phyloP scores from a whole-genome alignment of 2,329 filamentous ascomycete genomes.

The Pseudogymnoascus sp. region DNA sequence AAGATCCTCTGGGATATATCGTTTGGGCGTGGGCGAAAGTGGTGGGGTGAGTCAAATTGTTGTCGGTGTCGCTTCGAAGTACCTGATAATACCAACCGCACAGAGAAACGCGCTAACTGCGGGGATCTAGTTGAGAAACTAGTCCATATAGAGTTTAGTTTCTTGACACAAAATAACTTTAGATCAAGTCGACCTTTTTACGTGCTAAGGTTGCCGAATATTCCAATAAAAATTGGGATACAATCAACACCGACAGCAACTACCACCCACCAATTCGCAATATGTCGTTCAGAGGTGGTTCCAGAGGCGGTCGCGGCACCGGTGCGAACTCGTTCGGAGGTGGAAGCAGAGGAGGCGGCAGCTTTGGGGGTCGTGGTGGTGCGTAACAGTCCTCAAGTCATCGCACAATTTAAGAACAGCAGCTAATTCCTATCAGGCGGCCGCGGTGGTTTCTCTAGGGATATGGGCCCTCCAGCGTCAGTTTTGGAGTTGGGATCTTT shows the following conservation, averaged over 20 bases:
- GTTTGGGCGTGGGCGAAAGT: background rate
- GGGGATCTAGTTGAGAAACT: conserved; percentile 10
- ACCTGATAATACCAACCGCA: background rate
- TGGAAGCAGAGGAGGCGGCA: conserved; percentile 40
- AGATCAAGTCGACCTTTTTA: conserved; percentile 9
- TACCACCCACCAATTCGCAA: conserved; percentile 31
- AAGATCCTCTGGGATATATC: background rate
- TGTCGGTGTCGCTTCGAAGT: conserved; percentile 10
- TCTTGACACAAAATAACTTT: conserved; percentile 12
- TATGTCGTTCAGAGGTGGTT: conserved; percentile 47
- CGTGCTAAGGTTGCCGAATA: conserved; percentile 10
- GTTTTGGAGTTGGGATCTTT: conserved; percentile 85
- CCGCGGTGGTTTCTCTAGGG: conserved; percentile 51
- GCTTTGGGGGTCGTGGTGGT: conserved; percentile 42
- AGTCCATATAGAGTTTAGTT: background rate
- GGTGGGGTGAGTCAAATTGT: conserved; percentile 12
- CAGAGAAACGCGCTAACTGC: background rate
- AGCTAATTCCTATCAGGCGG: conserved; percentile 33
- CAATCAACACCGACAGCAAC: conserved; percentile 10
- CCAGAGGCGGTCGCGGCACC: conserved; percentile 40
- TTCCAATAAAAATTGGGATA: conserved; percentile 10
- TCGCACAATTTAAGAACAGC: conserved; percentile 8
- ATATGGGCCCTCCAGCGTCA: conserved; percentile 53
- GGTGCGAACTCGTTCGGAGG: conserved; percentile 42
- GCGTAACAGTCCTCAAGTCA: conserved; percentile 31